These are phyloP conservation scores for Hura crepitans DNA, from an alignment of 441 rosid species.

Conservation along the genomic window DNA sequence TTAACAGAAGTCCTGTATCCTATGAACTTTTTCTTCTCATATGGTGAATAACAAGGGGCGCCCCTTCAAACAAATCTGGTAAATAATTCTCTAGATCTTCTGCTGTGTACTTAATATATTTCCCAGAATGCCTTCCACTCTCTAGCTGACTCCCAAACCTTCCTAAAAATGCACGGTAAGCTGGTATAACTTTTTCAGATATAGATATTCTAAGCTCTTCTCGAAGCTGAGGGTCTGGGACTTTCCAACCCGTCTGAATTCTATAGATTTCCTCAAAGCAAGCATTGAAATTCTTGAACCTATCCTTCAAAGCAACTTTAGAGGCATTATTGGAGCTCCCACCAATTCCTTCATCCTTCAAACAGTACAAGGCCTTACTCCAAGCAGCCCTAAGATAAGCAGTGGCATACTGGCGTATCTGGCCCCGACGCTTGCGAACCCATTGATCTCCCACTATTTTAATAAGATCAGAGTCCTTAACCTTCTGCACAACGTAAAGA, in stretches of 20 bases:
- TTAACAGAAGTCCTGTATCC: slow-evolving; percentile 28
- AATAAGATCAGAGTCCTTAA: slow-evolving; percentile 78
- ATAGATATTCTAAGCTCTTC: slow-evolving; percentile 93
- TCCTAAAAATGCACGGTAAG: slow-evolving; percentile 82
- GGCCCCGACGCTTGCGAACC: slow-evolving; percentile 85
- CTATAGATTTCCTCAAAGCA: slow-evolving; percentile 87
- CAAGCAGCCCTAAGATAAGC: slow-evolving; percentile 88
- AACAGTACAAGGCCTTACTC: slow-evolving; percentile 66
- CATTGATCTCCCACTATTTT: slow-evolving; percentile 80
- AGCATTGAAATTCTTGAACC: slow-evolving; percentile 82
- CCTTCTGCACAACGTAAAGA: slow-evolving; percentile 80
- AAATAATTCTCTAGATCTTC: slow-evolving; percentile 85
- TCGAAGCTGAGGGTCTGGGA: slow-evolving; percentile 89
- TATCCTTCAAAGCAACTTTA: slow-evolving; percentile 73
- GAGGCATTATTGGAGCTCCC: slow-evolving; percentile 66
- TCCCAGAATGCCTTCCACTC: slow-evolving; percentile 78
- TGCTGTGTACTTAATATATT: slow-evolving; percentile 85
- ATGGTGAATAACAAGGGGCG: slow-evolving; percentile 72
- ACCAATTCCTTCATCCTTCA: slow-evolving; percentile 80
- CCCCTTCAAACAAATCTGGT: slow-evolving; percentile 83
- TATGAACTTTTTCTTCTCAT: slow-evolving; percentile 64
- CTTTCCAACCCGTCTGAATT: slow-evolving; percentile 92
- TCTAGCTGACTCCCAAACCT: slow-evolving; percentile 80
- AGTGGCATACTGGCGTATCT: slow-evolving; percentile 73
- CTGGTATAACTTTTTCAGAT: slow-evolving; percentile 83